phyloP scores from a whole-genome alignment of 2,329 filamentous ascomycete genomes.

The Claviceps humidiphila region DNA sequence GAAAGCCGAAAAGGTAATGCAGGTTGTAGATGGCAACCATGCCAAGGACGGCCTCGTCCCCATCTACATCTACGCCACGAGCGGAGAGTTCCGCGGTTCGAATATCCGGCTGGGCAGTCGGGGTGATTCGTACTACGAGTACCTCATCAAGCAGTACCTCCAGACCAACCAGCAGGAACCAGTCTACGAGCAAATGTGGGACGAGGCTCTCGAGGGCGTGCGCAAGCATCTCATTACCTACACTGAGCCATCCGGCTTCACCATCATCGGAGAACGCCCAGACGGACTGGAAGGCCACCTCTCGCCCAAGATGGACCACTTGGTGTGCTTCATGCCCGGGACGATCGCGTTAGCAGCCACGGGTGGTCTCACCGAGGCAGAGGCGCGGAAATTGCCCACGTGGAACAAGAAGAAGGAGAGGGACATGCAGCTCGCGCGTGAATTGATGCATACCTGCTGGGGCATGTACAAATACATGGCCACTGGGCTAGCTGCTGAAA shows the following conservation, averaged over 20 bases:
- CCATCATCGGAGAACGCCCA: conserved; percentile 80
- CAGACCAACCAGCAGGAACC: conserved; percentile 81
- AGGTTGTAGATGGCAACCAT: conserved; percentile 75
- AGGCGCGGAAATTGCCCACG: conserved; percentile 55
- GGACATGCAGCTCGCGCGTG: conserved; percentile 74
- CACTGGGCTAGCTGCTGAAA: conserved; percentile 88
- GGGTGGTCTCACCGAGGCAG: conserved; percentile 58
- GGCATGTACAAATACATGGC: conserved; percentile 87
- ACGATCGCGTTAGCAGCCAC: conserved; percentile 86
- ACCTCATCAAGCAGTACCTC: conserved; percentile 95
- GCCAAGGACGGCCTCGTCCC: conserved; percentile 73
- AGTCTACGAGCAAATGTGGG: conserved; percentile 86
- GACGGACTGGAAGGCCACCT: conserved; percentile 53
- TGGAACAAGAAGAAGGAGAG: conserved; percentile 75
- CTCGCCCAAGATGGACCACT: conserved; percentile 90
- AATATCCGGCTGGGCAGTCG: conserved; percentile 89
- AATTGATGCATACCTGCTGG: conserved; percentile 96
- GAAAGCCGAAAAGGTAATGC: conserved; percentile 78
- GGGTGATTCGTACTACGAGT: conserved; percentile 97
- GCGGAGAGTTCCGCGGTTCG: conserved; percentile 63
- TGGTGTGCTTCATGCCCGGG: conserved; percentile 94
- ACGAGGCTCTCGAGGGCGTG: conserved; percentile 70
- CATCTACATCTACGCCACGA: conserved; percentile 75
- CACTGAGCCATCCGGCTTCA: conserved; percentile 64
- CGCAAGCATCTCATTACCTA: conserved; percentile 90